These are phyloP conservation scores for Sporodiniella umbellata DNA, from an alignment of 371 early-diverging fungal species.

Conservation along the genomic window DNA sequence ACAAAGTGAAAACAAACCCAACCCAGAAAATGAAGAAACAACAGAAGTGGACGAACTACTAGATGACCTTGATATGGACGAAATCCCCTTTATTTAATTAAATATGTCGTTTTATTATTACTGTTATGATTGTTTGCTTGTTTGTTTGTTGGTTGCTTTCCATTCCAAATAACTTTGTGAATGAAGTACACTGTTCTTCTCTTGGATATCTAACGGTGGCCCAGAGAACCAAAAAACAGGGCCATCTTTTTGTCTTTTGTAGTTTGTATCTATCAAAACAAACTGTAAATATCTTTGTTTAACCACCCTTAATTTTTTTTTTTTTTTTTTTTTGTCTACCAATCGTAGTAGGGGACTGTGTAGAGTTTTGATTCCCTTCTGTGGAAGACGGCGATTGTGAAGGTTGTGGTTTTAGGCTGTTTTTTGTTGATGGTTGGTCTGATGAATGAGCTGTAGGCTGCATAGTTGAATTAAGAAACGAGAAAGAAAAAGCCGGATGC, in stretches of 20 bases:
- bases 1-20: not conserved
- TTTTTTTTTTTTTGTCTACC: not conserved
- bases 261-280: slow-evolving; percentile 14
- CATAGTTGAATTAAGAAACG: not conserved
- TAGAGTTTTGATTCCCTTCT: not conserved
- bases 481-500: not conserved
- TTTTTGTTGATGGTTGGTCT: not conserved
- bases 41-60: slow-evolving; percentile 37
- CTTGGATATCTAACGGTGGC: slow-evolving; percentile 30
- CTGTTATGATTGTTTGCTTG: no score
- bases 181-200: slow-evolving; percentile 21
- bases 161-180: slow-evolving; percentile 36
- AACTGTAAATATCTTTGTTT: not conserved
- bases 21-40: slow-evolving; percentile 6
- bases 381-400: not conserved
- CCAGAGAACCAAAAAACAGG: slow-evolving; percentile 44
- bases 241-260: slow-evolving; percentile 28
- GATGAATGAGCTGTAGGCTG: not conserved
- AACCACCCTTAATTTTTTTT: not conserved
- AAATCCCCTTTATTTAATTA: slow-evolving; percentile 48
- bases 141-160: no score
- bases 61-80: slow-evolving; percentile 55
- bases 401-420: not conserved
- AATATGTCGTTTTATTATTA: slow-evolving; percentile 3
- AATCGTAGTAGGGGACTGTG: not conserved